Base-by-base conservation (phyloP, 805 yeast species). In the Debaryomyces prosopidis region DNA sequence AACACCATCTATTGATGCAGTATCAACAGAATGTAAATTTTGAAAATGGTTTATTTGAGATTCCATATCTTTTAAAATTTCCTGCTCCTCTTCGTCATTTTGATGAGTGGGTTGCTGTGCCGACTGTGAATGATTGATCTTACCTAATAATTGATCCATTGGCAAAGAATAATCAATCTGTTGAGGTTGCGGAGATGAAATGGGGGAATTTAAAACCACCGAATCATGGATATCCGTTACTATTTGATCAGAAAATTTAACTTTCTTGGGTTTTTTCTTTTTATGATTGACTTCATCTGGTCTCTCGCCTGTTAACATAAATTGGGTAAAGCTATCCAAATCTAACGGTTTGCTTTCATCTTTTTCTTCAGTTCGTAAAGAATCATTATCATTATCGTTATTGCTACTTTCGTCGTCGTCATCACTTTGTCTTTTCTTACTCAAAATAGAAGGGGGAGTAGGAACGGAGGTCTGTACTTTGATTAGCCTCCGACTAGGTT, bases 281-380 rank as follows among this genome's bases (percentile, higher is more conserved):
- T 63, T 51, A 56, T 61, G 60, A 52, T 64, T 54, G 50, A 59
- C 44, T 43, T 78, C 74, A 12, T 63, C 71, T 18, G 89, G 89
- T 32, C 87, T 68, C 52, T 84, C 81, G 2, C 97, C 97, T 0
- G 96, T 89, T 54, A 91, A 68, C 55, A 89, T 74, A 57, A 91
- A 82, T 51, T 86, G 84, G 14, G 96, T 87, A 63, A 91, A 91
- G 26, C 89, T 81, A 62, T 91, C 96, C 53, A 91, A 71, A 59
- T 91, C 96, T 18, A 89, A 75, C 43, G 81, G 81, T 37, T 63
- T 64, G 11, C 31, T 46, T 11, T 43, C 39, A 18, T 45, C 41
- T 18, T 40, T 39, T 15, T 28, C 37, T 5, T 17, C n/a, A 36
- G 17, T 9, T 5, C 18, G 32, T 12, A 36, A 30, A 31, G 15